A percentile compares a stretch with the other conserved stretches of the same genome.
Evolutionary conservation across 164 flowering plant genomes (phyloP).

Genomic region (Magnolia kwangsiensis): DNA sequence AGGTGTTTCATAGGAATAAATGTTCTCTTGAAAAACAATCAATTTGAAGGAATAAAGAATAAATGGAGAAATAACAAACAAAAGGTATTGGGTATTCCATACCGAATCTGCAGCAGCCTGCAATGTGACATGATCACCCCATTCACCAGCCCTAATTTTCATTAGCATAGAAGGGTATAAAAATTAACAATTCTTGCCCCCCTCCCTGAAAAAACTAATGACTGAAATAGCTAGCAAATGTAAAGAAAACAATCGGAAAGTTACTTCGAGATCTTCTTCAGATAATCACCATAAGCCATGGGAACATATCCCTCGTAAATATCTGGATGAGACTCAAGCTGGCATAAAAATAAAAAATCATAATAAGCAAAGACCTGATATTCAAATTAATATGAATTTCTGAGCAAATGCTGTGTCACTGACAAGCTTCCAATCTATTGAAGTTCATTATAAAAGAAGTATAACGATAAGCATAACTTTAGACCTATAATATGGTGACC

Average conservation of each 20-base stretch:
- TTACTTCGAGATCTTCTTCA: constrained; percentile 83
- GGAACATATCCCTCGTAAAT: constrained; percentile 86
- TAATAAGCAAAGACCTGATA: not conserved
- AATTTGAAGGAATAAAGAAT: not conserved
- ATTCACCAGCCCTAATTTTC: constrained; percentile 71
- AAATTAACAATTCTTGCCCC: constrained; percentile 1
- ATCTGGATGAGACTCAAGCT: constrained; percentile 62
- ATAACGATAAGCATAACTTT: not conserved
- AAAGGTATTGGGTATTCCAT: constrained; percentile 15
- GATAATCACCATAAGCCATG: constrained; percentile 71
- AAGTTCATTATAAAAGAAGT: not conserved
- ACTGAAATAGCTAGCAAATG: not conserved
- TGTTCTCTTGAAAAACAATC: not conserved
- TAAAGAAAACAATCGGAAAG: constrained; percentile 6
- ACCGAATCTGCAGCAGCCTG: constrained; percentile 98
- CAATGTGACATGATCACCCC: constrained; percentile 91
- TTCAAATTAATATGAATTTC: not conserved
- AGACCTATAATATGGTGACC: constrained; percentile 1
- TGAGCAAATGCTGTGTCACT: not conserved
- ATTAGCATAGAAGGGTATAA: constrained; percentile 14
- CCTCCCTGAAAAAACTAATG: not conserved
- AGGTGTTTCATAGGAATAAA: too few relatives aligned
- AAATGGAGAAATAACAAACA: not conserved
- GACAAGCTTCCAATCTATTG: not conserved
- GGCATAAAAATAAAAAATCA: constrained; percentile 9